Base-by-base conservation (phyloP, 1,284 basidiomycete species). In the Ceratobasidium papillatum region DNA sequence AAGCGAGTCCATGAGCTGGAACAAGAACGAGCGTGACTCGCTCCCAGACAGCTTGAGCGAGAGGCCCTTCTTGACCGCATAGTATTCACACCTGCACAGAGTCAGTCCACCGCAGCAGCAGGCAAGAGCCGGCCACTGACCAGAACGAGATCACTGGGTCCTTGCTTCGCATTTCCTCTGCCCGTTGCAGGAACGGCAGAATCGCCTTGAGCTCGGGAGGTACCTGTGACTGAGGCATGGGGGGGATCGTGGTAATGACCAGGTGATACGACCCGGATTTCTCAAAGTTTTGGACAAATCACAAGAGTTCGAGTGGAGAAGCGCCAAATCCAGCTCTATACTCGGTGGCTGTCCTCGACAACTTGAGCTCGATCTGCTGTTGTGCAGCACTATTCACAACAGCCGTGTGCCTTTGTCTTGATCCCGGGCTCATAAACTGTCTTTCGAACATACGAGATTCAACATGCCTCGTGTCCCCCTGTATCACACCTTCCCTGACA, bases 61-160 rank as follows among this genome's bases (percentile, higher is more conserved):
- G 22, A 73, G 59, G 3, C 71, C 71, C 36, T 63, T 73, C 59
- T 63, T 63, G 32, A 73, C 59, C 5, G 59, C 71, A 54, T 73
- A 73, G 49, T 73, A 73, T 54, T 73, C 59, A 54, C 71, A 73
- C 71, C 71, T 73, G 25, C 25, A 17, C 30, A 38, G 43, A 11
- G 51, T 61, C 30, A 63, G 36, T 49, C n/a, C 49, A 56, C 47
- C 51, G 49, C 64, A 38, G 64, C 36, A 34, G 5, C 64, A 36
- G 8, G 27, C 11, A 32, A 27, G 22, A 27, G 32, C n/a, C n/a
- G 34, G 30, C 34, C 5, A 72, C 71, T 62, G 30, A 63, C 71
- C 71, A 73, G 59, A 63, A 73, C 45, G 74, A 76, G 74, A 78
- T 78, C 34, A 76, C 71, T n/a, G 77, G 76, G 54, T 78, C 77